phyloP scores from a whole-genome alignment of 1,284 basidiomycete genomes.

The Fomitopsis schrenkii region DNA sequence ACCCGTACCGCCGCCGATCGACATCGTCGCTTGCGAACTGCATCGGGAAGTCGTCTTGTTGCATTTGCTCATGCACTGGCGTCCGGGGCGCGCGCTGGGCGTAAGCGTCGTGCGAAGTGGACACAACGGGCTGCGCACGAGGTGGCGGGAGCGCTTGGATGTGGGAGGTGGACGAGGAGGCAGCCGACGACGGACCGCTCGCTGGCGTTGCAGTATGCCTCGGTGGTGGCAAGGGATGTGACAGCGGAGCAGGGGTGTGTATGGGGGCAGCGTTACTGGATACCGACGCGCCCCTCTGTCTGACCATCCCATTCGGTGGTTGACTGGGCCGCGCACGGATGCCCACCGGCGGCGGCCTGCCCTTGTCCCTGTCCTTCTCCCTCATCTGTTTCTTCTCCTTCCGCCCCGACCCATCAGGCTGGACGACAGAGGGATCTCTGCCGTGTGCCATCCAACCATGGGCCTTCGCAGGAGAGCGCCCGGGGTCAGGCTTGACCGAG shows the following conservation, averaged over 20 bases:
- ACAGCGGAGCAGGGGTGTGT: not conserved
- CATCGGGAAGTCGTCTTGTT: constrained; percentile 19
- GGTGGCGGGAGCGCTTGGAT: constrained; percentile 3
- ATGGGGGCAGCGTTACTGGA: constrained; percentile 9
- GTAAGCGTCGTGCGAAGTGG: constrained; percentile 11
- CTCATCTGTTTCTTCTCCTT: constrained; percentile 19
- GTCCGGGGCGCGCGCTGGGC: constrained; percentile 8
- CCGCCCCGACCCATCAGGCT: constrained; percentile 10
- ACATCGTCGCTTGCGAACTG: constrained; percentile 18
- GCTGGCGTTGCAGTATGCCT: not conserved
- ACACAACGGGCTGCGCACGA: constrained; percentile 1
- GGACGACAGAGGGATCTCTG: constrained; percentile 9
- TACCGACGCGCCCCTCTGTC: constrained; percentile 20
- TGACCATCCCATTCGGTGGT: constrained; percentile 11
- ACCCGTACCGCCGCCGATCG: constrained; percentile 19
- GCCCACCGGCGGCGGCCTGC: constrained; percentile 15
- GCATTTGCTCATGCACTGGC: constrained; percentile 4
- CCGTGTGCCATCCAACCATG: not conserved
- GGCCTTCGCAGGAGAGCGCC: constrained; percentile 8
- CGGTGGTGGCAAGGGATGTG: not conserved
- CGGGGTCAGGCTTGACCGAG: constrained; percentile 20
- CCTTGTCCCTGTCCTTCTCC: constrained; percentile 14
- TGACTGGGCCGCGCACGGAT: constrained; percentile 23
- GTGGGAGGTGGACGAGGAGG: constrained; percentile 9
- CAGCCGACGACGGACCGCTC: constrained; percentile 3